Base-by-base conservation (phyloP, 805 yeast genomes). In the Wickerhamomyces pijperi region DNA sequence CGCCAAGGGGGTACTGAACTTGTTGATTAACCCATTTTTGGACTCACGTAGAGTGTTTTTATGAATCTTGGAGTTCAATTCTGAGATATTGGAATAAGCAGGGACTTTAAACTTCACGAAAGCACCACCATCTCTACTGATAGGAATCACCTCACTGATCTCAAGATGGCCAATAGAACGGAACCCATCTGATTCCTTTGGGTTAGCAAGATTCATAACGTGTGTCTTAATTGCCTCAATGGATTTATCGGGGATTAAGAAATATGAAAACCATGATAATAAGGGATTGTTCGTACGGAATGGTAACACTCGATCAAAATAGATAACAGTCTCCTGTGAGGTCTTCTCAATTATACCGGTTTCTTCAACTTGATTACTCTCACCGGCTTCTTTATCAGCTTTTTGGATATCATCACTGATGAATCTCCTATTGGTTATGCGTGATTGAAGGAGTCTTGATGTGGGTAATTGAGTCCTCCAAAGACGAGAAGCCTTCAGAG, bases 51-150 rank as follows among this genome's bases (percentile, higher is more conserved):
- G 47, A 3, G 75, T 61, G 44, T 76, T 77, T 36, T 57, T 49
- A 39, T 66, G 72, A 20, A 85, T 65, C 44, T 60, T 57, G 3
- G 67, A 52, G 41, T 78, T 76, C 36, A 81, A 67, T 18, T 73
- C 78, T 32, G 72, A 68, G 5, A 70, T 60, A 5, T 70, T 60
- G 39, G 58, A 58, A 3, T 60, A 67, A 5, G 64, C 67, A 0
- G 88, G 84, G 21, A 83, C 73, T 23, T 64, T 58, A 49, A 81
- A 81, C 46, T 80, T 81, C 29, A 85, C 92, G 67, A 90, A 88
- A 2, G 86, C 96, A 35, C 97, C 97, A 38, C 97, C 95, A 53
- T 92, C 98, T 43, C 94, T 67, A 41, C 65, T 67, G 40, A 88
- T 71, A 0, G 92, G 82, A 25, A 79, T 73, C 23, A 85, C 68